phyloP scores from a whole-genome alignment of 352 stramenopile genomes.

The Globisporangium spinosum region DNA sequence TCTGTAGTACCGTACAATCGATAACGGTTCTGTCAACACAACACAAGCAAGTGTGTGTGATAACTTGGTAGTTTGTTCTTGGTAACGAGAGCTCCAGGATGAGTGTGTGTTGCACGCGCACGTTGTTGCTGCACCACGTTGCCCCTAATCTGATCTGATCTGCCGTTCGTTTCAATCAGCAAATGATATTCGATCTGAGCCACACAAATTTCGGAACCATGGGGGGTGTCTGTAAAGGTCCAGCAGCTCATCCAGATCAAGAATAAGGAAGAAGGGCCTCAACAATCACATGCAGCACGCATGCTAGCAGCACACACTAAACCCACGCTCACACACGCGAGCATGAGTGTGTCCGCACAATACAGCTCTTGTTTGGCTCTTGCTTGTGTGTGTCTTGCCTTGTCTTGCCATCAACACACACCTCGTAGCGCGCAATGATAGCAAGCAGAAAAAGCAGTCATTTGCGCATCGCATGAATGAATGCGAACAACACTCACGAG shows the following conservation, averaged over 20 bases:
- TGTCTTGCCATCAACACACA: not conserved
- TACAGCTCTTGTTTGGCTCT: not conserved
- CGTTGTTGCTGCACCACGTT: no score
- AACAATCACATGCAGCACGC: not conserved
- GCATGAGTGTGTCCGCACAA: not conserved
- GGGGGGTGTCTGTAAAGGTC: not conserved
- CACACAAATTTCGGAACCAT: not conserved
- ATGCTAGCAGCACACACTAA: not conserved
- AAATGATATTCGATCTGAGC: conserved; percentile 1
- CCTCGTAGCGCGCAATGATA: not conserved
- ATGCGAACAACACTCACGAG: not conserved
- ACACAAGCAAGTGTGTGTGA: not conserved
- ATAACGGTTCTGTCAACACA: no score
- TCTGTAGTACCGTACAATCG: not conserved
- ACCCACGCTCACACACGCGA: not conserved
- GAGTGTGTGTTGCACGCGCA: not conserved
- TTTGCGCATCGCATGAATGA: not conserved
- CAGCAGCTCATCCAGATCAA: not conserved
- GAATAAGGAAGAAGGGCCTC: not conserved
- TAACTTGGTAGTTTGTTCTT: no score
- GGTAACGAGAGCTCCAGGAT: not conserved
- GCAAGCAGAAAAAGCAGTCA: not conserved
- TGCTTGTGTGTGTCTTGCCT: not conserved
- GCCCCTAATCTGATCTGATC: not conserved
- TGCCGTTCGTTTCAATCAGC: not conserved